phyloP scores from a whole-genome alignment of 1,284 basidiomycete species.

The Singerocomus inundabilis region DNA sequence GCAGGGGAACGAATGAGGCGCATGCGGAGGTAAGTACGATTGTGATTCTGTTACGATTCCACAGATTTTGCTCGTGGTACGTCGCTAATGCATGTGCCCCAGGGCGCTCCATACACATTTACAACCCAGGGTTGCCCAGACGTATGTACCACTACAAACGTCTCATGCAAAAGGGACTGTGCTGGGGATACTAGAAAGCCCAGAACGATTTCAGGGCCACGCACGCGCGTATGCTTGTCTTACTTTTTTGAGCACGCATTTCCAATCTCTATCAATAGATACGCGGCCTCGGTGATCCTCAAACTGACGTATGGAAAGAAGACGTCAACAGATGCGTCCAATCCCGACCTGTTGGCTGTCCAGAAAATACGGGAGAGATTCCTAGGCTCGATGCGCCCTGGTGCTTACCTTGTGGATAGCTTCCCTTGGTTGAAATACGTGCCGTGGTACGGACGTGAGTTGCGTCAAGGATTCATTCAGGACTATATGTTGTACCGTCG shows the following conservation, averaged over 20 bases:
- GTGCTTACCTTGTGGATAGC: slow-evolving; percentile 12
- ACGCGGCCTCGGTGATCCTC: slow-evolving; percentile 5
- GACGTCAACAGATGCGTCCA: neutral
- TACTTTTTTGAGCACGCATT: neutral
- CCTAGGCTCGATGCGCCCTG: neutral
- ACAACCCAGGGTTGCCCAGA: slow-evolving; percentile 5
- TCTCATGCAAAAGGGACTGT: slow-evolving; percentile 1
- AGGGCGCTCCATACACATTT: slow-evolving; percentile 14
- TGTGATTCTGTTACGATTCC: too few species aligned
- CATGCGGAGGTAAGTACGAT: slow-evolving; percentile 3
- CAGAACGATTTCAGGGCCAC: slow-evolving; percentile 1
- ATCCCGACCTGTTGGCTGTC: slow-evolving; percentile 5
- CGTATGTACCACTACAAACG: slow-evolving; percentile 5
- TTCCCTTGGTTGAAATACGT: slow-evolving; percentile 13
- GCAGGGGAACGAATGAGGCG: slow-evolving; percentile 9
- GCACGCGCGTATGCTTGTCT: neutral
- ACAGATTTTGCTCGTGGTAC: too few species aligned
- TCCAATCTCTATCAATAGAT: slow-evolving; percentile 2
- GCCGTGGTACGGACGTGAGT: slow-evolving; percentile 12
- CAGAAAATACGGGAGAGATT: slow-evolving; percentile 1
- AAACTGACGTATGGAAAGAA: slow-evolving; percentile 12
- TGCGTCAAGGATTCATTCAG: slow-evolving; percentile 6
- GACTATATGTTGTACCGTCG: slow-evolving; percentile 1
- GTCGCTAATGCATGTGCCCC: neutral
- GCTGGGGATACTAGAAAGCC: slow-evolving; percentile 4